These are phyloP conservation scores for Dendrocalamus sinicus DNA, from an alignment of 176 grass and related monocot genomes.

Conservation along the genomic window DNA sequence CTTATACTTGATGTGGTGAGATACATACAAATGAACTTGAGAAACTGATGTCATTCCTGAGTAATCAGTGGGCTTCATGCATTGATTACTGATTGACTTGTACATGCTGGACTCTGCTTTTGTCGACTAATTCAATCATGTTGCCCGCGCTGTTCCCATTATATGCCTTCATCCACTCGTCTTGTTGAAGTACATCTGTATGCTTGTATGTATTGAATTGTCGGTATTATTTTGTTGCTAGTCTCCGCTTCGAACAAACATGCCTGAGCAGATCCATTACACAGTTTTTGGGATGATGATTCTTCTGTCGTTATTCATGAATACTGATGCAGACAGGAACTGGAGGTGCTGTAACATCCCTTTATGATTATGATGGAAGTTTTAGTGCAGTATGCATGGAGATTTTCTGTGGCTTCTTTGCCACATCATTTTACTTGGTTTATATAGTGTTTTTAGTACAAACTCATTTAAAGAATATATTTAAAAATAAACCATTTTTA, in stretches of 20 bases:
- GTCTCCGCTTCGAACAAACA: not conserved
- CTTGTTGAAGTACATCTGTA: not conserved
- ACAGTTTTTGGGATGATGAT: not conserved
- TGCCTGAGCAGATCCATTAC: not conserved
- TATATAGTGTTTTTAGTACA: not conserved
- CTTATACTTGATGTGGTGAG: slow-evolving; percentile 46
- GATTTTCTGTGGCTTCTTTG: not conserved
- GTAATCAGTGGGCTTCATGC: slow-evolving; percentile 32
- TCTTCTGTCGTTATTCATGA: not conserved
- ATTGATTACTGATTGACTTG: slow-evolving; percentile 43
- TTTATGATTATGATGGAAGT: not conserved
- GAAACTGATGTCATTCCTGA: slow-evolving; percentile 15
- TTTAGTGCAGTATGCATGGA: not conserved
- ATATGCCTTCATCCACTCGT: not conserved
- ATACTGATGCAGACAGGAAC: not conserved
- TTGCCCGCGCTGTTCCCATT: not conserved
- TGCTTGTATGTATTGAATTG: not conserved
- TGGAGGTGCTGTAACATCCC: not conserved
- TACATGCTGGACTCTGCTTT: slow-evolving; percentile 54
- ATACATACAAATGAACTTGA: slow-evolving; percentile 46
- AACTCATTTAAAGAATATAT: no score
- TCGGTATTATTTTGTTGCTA: not conserved
- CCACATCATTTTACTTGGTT: not conserved
- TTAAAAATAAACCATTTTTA: no score
- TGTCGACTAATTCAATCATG: slow-evolving; percentile 48